Evolutionary conservation across 768 basidiomycete genomes (phyloP), one percentile per base, ranked within the genome.

Genomic region (Scleroderma citrinum): DNA sequence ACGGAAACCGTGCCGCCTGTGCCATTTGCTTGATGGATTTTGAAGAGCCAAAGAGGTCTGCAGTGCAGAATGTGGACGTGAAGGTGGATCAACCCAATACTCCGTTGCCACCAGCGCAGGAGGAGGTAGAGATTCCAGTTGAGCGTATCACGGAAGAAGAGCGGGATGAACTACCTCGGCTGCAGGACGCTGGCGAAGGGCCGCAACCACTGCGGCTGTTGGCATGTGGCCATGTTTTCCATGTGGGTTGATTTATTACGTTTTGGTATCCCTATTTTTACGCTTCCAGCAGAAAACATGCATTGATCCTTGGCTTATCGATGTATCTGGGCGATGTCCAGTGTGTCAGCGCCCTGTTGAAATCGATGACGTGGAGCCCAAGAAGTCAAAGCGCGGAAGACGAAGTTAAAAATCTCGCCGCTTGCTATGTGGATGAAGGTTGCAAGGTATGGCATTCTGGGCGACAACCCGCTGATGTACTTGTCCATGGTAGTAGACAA

Each of bases 21-120:
- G 86, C 87, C 21, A 87, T 91, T 47, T 92, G 90, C 63, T 69
- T 92, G 55, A 75, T 85, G 76, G 89, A 92, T 63, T 92, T 90
- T 54, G 85, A 86, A 55, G 85, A 85, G 64, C 89, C 89, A 14
- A 63, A 69, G 47, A 56, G 65, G 34, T 66, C 61, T 21, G 44
- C 48, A 17, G 35, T 26, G 39, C 13, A 61, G 30, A 52, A 40
- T 3, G 59, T 56, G 67, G 71, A 63, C 55, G 63, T 59, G 56
- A 68, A 58, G 44, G 52, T 47, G 44, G 57, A 56, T 45, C 44
- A 19, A 41, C 17, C 48, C 5, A 41, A 46, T 19, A 23, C 53
- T 26, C 48, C 56, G 6, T 50, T 52, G 17, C 49, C 55, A 26
- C 54, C 35, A 19, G 4, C 0, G 13, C 39, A 51, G 55, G 52